Base-by-base conservation (phyloP, 2,329 filamentous ascomycete species). In the Cytospora piceae region DNA sequence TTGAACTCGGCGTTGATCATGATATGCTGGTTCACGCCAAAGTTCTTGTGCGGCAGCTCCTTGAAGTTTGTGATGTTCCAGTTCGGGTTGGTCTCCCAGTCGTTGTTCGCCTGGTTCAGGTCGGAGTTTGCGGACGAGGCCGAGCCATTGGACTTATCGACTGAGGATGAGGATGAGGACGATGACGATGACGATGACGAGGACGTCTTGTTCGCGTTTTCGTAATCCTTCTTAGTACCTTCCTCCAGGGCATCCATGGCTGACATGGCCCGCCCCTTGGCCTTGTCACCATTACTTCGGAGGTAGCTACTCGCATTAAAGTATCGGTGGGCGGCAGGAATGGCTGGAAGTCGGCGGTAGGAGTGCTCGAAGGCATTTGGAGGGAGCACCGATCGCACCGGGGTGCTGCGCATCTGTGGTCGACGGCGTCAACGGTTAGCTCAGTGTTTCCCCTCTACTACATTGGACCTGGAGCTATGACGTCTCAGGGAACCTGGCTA, bases 21-120 rank as follows among this genome's bases (percentile, higher is more conserved):
- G 83, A 98, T 96, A 78, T 98, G 92, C 77, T 99, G 95, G 72
- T 99, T 99, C 72, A 94, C 89, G 20, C 95, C 95, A 72, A 98
- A 98, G 71, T 91, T 89, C 68, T 85, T 85, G 70, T 90, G 89
- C 2, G 92, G 92, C 27, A 95, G 83, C 73, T 94, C 85, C 34
- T 88, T 87, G 79, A 94, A 94, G 68, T 87, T 85, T 58, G 87
- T 87, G 72, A 94, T 91, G 68, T 87, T 83, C 67, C 88, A 86
- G 70, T 92, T 85, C 17, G 88, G 86, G 70, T 91, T 87, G 64
- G 92, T 87, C 73, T 95, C 91, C 92, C 91, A 94, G 72, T 89
- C 87, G 20, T 75, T 73, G 8, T 70, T 60, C 6, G 69, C 67
- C 60, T 69, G 58, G 57, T 69, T 63, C 56, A 65, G 59, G n/a